phyloP scores from a whole-genome alignment of 2,329 filamentous ascomycete genomes.

The Diaporthe sp. region DNA sequence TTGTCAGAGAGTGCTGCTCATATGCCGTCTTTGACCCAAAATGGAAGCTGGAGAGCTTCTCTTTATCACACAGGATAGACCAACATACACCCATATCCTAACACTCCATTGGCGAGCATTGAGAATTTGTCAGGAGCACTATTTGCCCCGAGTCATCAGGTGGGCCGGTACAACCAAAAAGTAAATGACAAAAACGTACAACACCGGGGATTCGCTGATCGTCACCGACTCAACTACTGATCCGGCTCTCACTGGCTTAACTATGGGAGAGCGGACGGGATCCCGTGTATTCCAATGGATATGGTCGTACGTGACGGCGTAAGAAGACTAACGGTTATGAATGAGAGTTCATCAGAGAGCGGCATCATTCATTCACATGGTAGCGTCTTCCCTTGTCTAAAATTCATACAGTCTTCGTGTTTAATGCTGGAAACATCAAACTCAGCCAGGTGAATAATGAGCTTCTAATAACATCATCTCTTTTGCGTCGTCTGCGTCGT shows the following conservation, averaged over 20 bases:
- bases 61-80: not conserved
- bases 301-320: not conserved
- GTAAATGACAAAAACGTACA: not conserved
- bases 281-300: not conserved
- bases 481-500: not conserved
- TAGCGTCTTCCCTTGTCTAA: not conserved
- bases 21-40: not conserved
- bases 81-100: not conserved
- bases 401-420: too few relatives aligned
- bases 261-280: not conserved
- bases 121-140: not conserved
- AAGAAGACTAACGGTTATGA: not conserved
- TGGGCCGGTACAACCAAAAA: not conserved
- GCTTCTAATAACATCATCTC: fast-evolving
- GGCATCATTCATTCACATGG: not conserved
- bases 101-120: not conserved
- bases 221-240: not conserved
- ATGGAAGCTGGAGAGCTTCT: not conserved
- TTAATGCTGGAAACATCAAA: not conserved
- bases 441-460: not conserved
- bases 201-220: not conserved
- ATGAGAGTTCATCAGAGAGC: not conserved
- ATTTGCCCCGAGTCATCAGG: not conserved
- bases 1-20: not conserved
- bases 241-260: not conserved